Conservation (phyloP, 225 moss, liverwort and hornwort species). For the Asterella californica region DNA sequence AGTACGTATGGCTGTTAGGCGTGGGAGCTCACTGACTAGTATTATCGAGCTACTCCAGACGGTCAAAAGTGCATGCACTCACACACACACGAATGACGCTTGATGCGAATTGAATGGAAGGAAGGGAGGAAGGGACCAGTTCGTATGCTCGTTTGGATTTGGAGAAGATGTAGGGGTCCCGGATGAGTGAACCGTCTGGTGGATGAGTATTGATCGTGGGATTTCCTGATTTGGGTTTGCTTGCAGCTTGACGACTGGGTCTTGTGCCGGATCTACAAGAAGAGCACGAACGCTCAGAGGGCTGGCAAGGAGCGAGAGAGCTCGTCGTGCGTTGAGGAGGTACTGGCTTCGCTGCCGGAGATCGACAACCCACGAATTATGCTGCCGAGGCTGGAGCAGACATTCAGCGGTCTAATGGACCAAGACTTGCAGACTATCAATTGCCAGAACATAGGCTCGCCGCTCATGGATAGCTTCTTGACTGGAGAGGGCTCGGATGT, state of each 20-base stretch:
- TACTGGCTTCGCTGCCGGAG: constrained; percentile 83
- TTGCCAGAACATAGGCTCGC: constrained; percentile 31
- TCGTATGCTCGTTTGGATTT: background rate
- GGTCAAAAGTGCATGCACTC: background rate
- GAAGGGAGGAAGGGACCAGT: background rate
- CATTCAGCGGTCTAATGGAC: constrained; percentile 65
- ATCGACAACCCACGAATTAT: constrained; percentile 75
- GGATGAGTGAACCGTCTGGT: background rate
- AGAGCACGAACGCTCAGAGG: constrained; percentile 87
- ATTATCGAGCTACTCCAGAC: background rate
- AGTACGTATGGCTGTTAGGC: background rate
- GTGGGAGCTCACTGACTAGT: background rate
- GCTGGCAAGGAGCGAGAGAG: constrained; percentile 83
- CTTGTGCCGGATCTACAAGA: constrained; percentile 91
- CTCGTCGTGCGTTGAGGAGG: constrained; percentile 92
- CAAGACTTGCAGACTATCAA: constrained; percentile 43
- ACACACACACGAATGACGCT: background rate
- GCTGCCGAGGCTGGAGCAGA: constrained; percentile 58
- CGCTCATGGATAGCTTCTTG: constrained; percentile 57
- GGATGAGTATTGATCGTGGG: background rate
- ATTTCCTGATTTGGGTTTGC: background rate
- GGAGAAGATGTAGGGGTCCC: too few relatives aligned
- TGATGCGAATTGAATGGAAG: background rate
- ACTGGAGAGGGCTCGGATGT: constrained; percentile 43
- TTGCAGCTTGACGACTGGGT: constrained; percentile 98